Conservation (phyloP, 192 early-diverging fungal species). For the Umbelopsis ramanniana region DNA sequence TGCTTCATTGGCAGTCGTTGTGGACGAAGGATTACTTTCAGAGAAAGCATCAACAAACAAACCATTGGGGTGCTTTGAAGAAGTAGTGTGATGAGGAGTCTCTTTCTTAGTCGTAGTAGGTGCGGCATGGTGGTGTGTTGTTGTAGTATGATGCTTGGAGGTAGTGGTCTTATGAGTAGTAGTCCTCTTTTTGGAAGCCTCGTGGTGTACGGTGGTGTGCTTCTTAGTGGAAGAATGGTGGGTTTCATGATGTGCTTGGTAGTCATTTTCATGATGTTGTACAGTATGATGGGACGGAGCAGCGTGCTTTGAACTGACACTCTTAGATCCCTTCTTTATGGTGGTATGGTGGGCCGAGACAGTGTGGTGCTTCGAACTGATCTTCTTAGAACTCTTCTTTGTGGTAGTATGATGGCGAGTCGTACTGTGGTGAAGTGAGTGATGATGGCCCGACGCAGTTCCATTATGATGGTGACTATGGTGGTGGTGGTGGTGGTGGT, state of each 20-base stretch:
- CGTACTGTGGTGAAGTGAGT: neutral
- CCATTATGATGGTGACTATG: conserved; percentile 11
- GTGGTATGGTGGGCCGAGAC: neutral
- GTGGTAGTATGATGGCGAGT: neutral
- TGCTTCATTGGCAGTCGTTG: neutral
- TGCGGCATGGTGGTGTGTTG: neutral
- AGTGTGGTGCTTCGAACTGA: neutral
- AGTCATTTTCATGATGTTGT: neutral
- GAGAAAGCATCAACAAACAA: neutral
- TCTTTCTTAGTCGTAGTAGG: neutral
- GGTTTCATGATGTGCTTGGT: neutral
- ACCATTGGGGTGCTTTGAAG: neutral
- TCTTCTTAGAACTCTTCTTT: neutral
- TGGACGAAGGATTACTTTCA: neutral
- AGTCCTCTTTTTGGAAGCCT: neutral
- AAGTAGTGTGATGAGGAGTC: neutral
- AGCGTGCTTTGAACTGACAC: neutral
- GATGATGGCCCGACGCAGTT: neutral
- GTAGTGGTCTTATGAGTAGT: conserved; percentile 1
- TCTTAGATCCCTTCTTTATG: neutral
- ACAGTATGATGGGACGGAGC: neutral
- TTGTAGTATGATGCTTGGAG: neutral
- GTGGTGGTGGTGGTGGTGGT: neutral
- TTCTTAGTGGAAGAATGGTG: neutral
- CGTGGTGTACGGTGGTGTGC: neutral